Evolutionary conservation across 2,329 filamentous ascomycete genomes (phyloP), one percentile per base, ranked within the genome.

Genomic region (Fusarium dlaminii): DNA sequence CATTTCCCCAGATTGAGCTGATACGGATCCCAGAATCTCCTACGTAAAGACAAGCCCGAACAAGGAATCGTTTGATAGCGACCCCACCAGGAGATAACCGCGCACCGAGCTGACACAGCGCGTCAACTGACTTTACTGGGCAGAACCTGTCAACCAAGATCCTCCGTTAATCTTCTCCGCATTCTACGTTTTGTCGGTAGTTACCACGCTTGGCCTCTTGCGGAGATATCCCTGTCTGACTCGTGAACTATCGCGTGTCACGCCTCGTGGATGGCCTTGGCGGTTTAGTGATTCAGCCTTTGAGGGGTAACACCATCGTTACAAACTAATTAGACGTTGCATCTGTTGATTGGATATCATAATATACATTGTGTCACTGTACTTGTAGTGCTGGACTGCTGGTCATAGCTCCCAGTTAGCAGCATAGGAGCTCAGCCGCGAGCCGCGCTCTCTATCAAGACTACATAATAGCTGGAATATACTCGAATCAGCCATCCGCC

Each of bases 51-150:
- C 30, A 52, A 57, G 51, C 40, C 59, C 30, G 11, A 42, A 42
- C 39, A 34, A 66, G 43, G 51, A 59, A 72, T 61, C 40, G 48
- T 40, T 72, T 70, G 65, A 70, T 75, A 75, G 69, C 37, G 59
- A 51, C 68, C 62, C 72, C 63, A 66, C 59, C 51, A 48, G 14
- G 45, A 73, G 72, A 75, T 75, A 75, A 75, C 71, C 71, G 71
- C 71, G 71, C 66, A 74, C 71, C 71, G 71, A 67, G 52, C 34
- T 36, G 32, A 63, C 56, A 45, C 57, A 57, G 46, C 71, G 71
- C 62, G 71, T 58, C 71, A 63, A 73, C 24, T 15, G 17, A 60
- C 43, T 29, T 68, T n/a, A 69, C 68, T 72, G 68, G 68, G 55
- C 40, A 48, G 43, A 22, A 36, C 30, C 10, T 10, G 30, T 58